These are phyloP conservation scores for Tephrocybe sp. DNA, from an alignment of 768 basidiomycete genomes.

Conservation along the genomic window DNA sequence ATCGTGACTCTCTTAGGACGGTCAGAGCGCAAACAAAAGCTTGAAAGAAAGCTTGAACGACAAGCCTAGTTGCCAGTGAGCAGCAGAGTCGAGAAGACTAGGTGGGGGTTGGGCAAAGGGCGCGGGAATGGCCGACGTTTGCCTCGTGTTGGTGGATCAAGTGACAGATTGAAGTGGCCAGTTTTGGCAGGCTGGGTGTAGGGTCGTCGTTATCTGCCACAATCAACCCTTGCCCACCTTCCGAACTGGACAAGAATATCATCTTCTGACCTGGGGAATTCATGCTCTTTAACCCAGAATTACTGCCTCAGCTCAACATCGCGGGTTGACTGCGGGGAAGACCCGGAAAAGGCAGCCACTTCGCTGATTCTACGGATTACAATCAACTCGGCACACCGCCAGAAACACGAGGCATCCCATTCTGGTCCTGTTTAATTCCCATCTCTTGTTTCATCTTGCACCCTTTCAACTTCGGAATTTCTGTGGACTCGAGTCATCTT, in stretches of 20 bases:
- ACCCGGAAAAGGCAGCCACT: slow-evolving; percentile 24
- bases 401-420: slow-evolving; percentile 38
- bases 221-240: slow-evolving; percentile 21
- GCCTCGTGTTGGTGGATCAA: slow-evolving; percentile 28
- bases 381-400: slow-evolving; percentile 32
- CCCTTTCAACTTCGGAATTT: slow-evolving; percentile 27
- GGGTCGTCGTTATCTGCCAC: slow-evolving; percentile 18
- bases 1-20: background rate
- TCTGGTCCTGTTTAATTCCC: slow-evolving; percentile 28
- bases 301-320: slow-evolving; percentile 15
- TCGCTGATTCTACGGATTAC: slow-evolving; percentile 26
- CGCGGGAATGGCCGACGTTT: slow-evolving; percentile 25
- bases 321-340: slow-evolving; percentile 31
- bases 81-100: slow-evolving; percentile 15
- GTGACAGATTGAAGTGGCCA: slow-evolving; percentile 17
- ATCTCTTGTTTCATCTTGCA: slow-evolving; percentile 29
- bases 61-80: slow-evolving; percentile 1
- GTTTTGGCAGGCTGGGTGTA: slow-evolving; percentile 11
- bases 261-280: slow-evolving; percentile 10
- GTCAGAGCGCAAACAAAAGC: background rate
- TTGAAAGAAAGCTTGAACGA: slow-evolving; percentile 2
- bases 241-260: slow-evolving; percentile 7
- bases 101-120: slow-evolving; percentile 34
- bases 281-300: slow-evolving; percentile 13
- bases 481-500: slow-evolving; percentile 30